A percentile compares a stretch with the other conserved stretches of the same genome.
Conservation (phyloP, 306 rosid genomes). For the Corylus avellana region DNA sequence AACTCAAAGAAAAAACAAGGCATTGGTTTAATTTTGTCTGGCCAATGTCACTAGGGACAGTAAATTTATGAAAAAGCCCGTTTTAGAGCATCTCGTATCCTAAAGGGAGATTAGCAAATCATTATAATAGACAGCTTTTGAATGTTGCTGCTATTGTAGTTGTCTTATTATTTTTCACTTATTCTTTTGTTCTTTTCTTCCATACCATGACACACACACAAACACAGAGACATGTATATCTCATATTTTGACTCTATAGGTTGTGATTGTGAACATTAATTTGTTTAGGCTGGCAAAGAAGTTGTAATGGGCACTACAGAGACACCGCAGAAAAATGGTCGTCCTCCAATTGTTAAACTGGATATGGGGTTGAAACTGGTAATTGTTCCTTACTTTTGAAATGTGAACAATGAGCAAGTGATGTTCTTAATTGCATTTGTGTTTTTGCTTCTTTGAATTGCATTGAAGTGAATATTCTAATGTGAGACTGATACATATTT, state of each 20-base stretch:
- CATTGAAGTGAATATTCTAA: background rate
- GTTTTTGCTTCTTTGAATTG: constrained; percentile 1
- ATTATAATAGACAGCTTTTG: too few species aligned
- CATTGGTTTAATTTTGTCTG: too few species aligned
- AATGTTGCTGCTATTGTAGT: too few species aligned
- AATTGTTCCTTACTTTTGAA: constrained; percentile 20
- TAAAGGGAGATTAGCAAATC: too few species aligned
- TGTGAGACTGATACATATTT: background rate
- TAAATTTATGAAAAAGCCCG: too few species aligned
- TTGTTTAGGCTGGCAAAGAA: constrained; percentile 19
- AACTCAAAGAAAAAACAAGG: too few species aligned
- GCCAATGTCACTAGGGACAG: too few species aligned
- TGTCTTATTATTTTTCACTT: too few species aligned
- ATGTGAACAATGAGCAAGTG: background rate
- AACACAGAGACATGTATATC: too few species aligned
- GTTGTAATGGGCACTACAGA: constrained; percentile 49
- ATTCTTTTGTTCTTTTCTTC: too few species aligned
- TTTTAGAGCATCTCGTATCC: too few species aligned
- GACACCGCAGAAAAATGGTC: constrained; percentile 38
- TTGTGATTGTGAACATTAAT: constrained; percentile 9
- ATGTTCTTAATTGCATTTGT: background rate
- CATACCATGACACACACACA: too few species aligned
- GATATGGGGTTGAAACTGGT: constrained; percentile 76
- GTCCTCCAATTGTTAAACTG: constrained; percentile 64
- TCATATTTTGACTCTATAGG: background rate